These are phyloP conservation scores for Diaporthe nobilis DNA, from an alignment of 2,329 filamentous ascomycete genomes.

Conservation along the genomic window DNA sequence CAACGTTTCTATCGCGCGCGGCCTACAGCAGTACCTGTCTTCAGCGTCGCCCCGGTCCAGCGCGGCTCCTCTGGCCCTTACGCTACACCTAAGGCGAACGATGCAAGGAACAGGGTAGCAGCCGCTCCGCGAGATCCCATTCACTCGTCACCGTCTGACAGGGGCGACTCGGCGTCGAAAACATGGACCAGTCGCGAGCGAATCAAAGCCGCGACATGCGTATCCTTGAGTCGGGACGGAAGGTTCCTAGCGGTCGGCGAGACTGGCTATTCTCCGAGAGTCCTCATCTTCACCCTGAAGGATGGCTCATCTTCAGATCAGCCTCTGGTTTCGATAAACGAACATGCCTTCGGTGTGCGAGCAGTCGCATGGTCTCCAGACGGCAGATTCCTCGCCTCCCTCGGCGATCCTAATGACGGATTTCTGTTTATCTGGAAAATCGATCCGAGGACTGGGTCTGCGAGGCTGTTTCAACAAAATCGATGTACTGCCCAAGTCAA, in stretches of 20 bases:
- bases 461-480: conserved; percentile 86
- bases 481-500: conserved; percentile 91
- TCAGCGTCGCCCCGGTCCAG: conserved; percentile 68
- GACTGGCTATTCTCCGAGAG: conserved; percentile 92
- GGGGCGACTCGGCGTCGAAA: conserved; percentile 76
- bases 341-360: conserved; percentile 91
- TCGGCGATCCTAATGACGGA: conserved; percentile 91
- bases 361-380: conserved; percentile 92
- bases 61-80: conserved; percentile 65
- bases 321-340: conserved; percentile 86
- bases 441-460: conserved; percentile 84
- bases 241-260: conserved; percentile 93
- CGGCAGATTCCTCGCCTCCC: conserved; percentile 86
- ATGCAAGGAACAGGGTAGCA: conserved; percentile 71
- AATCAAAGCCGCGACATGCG: conserved; percentile 93
- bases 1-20: conserved; percentile 88
- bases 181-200: conserved; percentile 92
- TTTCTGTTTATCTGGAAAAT: conserved; percentile 94
- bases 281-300: conserved; percentile 89
- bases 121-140: conserved; percentile 63
- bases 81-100: conserved; percentile 73
- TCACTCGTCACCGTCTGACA: conserved; percentile 60
- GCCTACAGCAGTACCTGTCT: conserved; percentile 79
- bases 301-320: conserved; percentile 84
- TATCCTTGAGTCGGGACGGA: conserved; percentile 89